These are phyloP conservation scores for Pisolithus tinctorius DNA, from an alignment of 768 basidiomycete species.

Conservation along the genomic window DNA sequence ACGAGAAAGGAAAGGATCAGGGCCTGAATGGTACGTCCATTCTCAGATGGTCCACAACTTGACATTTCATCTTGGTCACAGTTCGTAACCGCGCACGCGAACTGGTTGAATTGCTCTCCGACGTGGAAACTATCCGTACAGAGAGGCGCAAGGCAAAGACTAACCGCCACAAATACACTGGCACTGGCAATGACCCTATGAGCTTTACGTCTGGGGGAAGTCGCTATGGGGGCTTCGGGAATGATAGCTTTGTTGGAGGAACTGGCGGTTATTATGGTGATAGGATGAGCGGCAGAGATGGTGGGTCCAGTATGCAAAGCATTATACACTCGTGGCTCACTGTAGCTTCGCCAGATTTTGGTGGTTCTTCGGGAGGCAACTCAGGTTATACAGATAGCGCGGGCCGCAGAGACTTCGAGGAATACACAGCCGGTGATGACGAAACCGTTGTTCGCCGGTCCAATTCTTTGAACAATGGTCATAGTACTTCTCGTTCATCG, in stretches of 20 bases:
- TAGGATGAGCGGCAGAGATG: conserved; percentile 32
- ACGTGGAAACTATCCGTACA: conserved; percentile 82
- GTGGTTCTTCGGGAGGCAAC: conserved; percentile 34
- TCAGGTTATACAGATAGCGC: conserved; percentile 56
- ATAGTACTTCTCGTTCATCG: conserved; percentile 20
- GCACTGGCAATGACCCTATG: conserved; percentile 77
- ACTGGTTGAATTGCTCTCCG: conserved; percentile 83
- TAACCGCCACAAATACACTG: conserved; percentile 86
- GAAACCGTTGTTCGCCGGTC: conserved; percentile 44
- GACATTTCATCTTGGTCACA: conserved; percentile 24
- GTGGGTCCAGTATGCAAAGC: conserved; percentile 21
- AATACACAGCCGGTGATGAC: conserved; percentile 96
- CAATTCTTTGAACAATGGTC: conserved; percentile 29
- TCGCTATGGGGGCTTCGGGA: conserved; percentile 68
- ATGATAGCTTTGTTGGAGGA: conserved; percentile 35
- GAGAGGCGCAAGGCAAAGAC: conserved; percentile 91
- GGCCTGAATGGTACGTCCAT: conserved; percentile 82
- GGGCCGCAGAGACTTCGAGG: conserved; percentile 66
- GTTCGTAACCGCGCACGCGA: conserved; percentile 94
- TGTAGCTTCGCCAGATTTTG: conserved; percentile 24
- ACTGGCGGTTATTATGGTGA: conserved; percentile 40
- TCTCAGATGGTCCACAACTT: neutral
- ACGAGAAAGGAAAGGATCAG: conserved; percentile 98
- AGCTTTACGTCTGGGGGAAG: conserved; percentile 53
- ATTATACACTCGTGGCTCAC: conserved; percentile 3